Base-by-base conservation (phyloP, 2,329 filamentous ascomycete species). In the Truncatella angustata region DNA sequence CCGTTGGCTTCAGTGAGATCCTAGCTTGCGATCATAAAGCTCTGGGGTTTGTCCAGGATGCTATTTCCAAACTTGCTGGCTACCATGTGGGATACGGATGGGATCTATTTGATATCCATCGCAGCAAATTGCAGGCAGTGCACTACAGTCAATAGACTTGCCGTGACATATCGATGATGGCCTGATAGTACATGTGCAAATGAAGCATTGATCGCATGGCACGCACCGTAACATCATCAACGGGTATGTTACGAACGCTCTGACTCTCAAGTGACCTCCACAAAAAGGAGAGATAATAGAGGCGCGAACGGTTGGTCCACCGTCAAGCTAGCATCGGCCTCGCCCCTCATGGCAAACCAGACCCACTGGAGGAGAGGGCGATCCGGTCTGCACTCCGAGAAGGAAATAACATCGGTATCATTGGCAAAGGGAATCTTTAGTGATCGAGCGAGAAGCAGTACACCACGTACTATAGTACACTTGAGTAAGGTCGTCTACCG, bases 361-460 rank as follows among this genome's bases (percentile, higher is more conserved):
- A n/a, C 16, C n/a, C 24, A 32, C 43, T 46, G 9, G 4, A 14
- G 40, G 40, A 44, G 20, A 28, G 30, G 43, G 18, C 43, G 43
- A 46, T 46, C 43, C 28, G 43, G 43, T 23, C 43, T 26, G 21
- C 28, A n/a, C 10, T 28, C 43, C 43, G 43, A 46, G 26, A 24
- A 44, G 40, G 40, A 46, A 24, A 20, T 39, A 20, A n/a, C 12
- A 39, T 16, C 16, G 18, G 6, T 7, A 20, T 6, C 36, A 39
- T 11, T 4, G 28, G 14, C 7, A 32, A 32, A 32, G 14, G 7
- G 28, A 14, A 32, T 32, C 28, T 7, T 7, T 32, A 32, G 28
- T 7, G 7, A 9, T 9, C 2, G 14, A 32, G 28, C 28, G 28
- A 32, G 28, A 7, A 9, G 14, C 28, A 32, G 28, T 14, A 32